Base-by-base conservation (phyloP, 129 eudicot genomes). In the Cynara cardunculus region DNA sequence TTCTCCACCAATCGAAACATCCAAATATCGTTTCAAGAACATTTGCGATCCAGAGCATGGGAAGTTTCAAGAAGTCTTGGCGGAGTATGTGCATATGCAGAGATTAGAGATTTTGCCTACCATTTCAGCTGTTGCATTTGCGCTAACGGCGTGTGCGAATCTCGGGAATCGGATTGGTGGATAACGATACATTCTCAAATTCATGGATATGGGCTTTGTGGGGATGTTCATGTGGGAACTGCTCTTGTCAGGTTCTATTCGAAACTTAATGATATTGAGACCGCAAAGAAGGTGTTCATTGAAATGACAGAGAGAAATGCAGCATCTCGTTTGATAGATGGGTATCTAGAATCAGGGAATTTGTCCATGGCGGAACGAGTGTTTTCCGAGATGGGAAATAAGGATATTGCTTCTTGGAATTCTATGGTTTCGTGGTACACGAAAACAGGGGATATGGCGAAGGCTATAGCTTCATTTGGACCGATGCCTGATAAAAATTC, bases 401-500 rank as follows among this genome's bases (percentile, higher is more conserved):
- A 77, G 71, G 86, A 83, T 49, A 21, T 59, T 56, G 73, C 62
- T 70, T 83, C 73, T 32, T 83, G 86, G 86, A 83, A 83, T 73
- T 76, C 82, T 0, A 83, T 83, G 86, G 46, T 83, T 76, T 83
- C 86, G 0, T 81, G 86, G 14, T 83, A 83, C 2, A 74, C 65
- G 31, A 83, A 28, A 37, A 28, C 21, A 22, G 77, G 77, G 27
- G 53, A 73, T 35, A 73, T 73, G 77, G 53, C 22, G 27, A 25
- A 28, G 28, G 77, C 77, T 9, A 9, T 22, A 2, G 24, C 34
- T 39, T 73, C 18, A 3, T 73, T 73, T 73, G 27, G 53, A 30
- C 77, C 46, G 34, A 73, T 73, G 77, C 64, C 64, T 0, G 77
- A 76, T n/a, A 83, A 66, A 53, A 61, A 83, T 39, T 69, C 73